Base-by-base conservation (phyloP, 371 early-diverging fungal genomes). In the Mortierella sp. region DNA sequence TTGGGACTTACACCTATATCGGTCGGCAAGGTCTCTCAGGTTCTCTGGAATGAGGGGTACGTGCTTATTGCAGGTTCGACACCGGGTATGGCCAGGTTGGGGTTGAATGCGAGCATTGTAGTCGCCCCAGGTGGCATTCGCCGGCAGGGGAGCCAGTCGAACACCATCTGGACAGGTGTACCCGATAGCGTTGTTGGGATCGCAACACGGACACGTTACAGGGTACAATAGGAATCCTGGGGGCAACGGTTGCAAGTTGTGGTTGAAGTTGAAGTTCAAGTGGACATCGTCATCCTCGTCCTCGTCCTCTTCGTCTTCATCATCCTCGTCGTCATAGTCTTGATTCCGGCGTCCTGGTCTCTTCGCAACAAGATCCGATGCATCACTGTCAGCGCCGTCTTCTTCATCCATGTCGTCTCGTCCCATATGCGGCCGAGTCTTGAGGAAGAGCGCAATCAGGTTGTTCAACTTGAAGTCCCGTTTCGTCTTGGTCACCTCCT, bases 401-500 rank as follows among this genome's bases (percentile, higher is more conserved):
- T 70, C 74, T 2, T 80, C 81, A 0, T 75, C 79, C 29, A 72
- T 29, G 19, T 83, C 79, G n/a, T 83, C 84, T 13, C 79, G 64
- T 13, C 70, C 70, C 84, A 83, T 55, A 5, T 83, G 72, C 3
- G 84, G 84, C 26, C 79, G 55, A 13, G 37, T 70, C 44, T 79
- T 68, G 37, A 83, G 58, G 48, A 83, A 83, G 3, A 70, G 61
- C 13, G 58, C 26, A 4, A 83, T 83, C 48, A 83, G 64, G 47
- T 70, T 83, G 70, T 83, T 78, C 45, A 83, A 48, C n/a, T 69
- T 78, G 53, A 79, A 78, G 26, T 83, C 84, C 22, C 73, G 74
- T 43, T 76, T 79, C 2, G 84, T 83, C 43, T 34, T 71, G 0
- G 45, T 50, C 14, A 83, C 84, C 0, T 7, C n/a, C 37, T 73